phyloP scores from a whole-genome alignment of 352 stramenopile genomes.

The Phytophthora tubulina region DNA sequence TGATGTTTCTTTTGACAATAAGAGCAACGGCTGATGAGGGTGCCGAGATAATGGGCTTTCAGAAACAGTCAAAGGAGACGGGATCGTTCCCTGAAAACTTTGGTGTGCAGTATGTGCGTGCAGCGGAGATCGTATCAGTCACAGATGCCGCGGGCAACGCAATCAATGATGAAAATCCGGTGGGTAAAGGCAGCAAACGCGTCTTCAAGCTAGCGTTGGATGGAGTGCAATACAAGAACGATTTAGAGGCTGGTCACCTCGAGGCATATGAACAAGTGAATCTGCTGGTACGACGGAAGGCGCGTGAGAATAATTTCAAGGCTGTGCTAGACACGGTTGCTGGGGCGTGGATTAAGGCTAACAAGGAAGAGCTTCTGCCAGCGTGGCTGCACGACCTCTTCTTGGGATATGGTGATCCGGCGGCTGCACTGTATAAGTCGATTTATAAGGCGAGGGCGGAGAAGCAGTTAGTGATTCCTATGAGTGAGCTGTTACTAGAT shows the following conservation, averaged over 20 bases:
- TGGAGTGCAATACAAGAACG: conserved; percentile 94
- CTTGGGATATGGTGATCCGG: conserved; percentile 93
- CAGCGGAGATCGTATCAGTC: conserved; percentile 84
- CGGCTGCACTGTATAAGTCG: conserved; percentile 78
- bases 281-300: conserved; percentile 91
- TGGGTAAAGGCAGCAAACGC: conserved; percentile 76
- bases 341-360: conserved; percentile 31
- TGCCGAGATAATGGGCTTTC: conserved; percentile 69
- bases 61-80: conserved; percentile 30
- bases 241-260: conserved; percentile 71
- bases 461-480: conserved; percentile 43
- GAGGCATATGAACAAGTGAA: conserved; percentile 94
- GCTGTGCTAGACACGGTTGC: conserved; percentile 92
- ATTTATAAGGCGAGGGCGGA: conserved; percentile 59
- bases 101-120: conserved; percentile 86
- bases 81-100: conserved; percentile 88
- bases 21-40: conserved; percentile 70
- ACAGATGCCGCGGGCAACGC: conserved; percentile 82
- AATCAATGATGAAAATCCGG: conserved; percentile 50
- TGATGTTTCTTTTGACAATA: conserved; percentile 95
- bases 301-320: conserved; percentile 96
- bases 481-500: conserved; percentile 60
- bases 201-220: conserved; percentile 93
- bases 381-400: conserved; percentile 95
- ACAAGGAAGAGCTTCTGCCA: conserved; percentile 76